Evolutionary conservation across 1,284 basidiomycete species (phyloP).

Genomic region (Neolentinus lepideus): DNA sequence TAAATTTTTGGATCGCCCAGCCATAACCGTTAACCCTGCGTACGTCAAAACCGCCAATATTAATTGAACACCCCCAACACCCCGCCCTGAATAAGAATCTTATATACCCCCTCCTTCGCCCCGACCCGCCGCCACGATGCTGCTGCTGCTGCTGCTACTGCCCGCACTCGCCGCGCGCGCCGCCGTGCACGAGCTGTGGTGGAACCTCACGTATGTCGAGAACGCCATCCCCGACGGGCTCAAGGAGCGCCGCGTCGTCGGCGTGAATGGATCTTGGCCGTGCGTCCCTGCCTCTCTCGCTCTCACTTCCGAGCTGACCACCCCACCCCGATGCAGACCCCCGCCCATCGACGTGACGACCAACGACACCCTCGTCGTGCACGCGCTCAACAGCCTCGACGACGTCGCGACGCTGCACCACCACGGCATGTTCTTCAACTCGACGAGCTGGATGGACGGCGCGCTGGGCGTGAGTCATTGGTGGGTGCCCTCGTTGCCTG

Average conservation of each 20-base stretch:
- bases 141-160: slow-evolving; percentile 18
- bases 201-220: slow-evolving; percentile 73
- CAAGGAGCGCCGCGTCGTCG: slow-evolving; percentile 67
- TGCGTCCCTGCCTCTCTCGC: slow-evolving; percentile 31
- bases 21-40: no score
- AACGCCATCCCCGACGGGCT: slow-evolving; percentile 74
- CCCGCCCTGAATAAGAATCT: no score
- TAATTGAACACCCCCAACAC: no score
- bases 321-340: slow-evolving; percentile 39
- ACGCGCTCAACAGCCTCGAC: slow-evolving; percentile 69
- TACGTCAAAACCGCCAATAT: no score
- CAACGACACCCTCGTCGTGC: slow-evolving; percentile 69
- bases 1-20: neutral
- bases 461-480: slow-evolving; percentile 81
- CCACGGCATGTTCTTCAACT: slow-evolving; percentile 93
- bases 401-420: slow-evolving; percentile 66
- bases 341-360: slow-evolving; percentile 72
- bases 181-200: slow-evolving; percentile 66
- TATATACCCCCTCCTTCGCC: neutral
- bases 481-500: slow-evolving; percentile 26
- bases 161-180: slow-evolving; percentile 35
- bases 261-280: slow-evolving; percentile 91
- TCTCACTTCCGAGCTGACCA: slow-evolving; percentile 2
- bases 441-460: slow-evolving; percentile 83
- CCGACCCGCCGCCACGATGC: neutral